phyloP scores from a whole-genome alignment of 768 basidiomycete species.

The Psilocybe subaeruginosa region DNA sequence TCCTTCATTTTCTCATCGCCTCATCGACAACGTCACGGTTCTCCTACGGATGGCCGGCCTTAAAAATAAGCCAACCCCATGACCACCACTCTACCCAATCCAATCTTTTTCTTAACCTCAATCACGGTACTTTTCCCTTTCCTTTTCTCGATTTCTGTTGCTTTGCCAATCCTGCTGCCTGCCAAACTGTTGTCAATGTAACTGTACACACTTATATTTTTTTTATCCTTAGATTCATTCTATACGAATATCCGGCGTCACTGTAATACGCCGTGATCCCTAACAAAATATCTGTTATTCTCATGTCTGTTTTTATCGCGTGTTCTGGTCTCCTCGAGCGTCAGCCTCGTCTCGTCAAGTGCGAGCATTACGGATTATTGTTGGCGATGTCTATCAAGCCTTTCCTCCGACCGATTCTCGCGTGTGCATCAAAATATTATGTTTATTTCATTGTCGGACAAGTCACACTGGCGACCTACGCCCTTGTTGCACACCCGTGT shows the following conservation, averaged over 20 bases:
- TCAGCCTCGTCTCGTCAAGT: too few species aligned
- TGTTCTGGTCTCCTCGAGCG: not conserved
- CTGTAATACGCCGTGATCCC: conserved; percentile 27
- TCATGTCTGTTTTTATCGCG: not conserved
- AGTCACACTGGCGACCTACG: too few species aligned
- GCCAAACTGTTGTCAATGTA: conserved; percentile 18
- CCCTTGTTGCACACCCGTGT: too few species aligned
- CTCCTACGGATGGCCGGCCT: conserved; percentile 14
- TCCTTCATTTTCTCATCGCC: not conserved
- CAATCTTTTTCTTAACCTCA: not conserved
- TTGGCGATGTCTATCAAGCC: not conserved
- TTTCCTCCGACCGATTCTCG: not conserved
- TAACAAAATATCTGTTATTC: not conserved
- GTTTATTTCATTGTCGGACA: too few species aligned
- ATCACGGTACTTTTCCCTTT: not conserved
- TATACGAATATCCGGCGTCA: conserved; percentile 28
- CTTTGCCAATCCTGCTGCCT: conserved; percentile 11
- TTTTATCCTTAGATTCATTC: conserved; percentile 10
- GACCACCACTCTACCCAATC: not conserved
- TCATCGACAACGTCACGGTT: conserved; percentile 4
- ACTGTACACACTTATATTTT: conserved; percentile 12
- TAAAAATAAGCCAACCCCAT: not conserved
- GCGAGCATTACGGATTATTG: not conserved
- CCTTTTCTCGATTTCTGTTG: not conserved
- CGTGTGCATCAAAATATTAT: too few species aligned